Evolutionary conservation across 169 alveolate genomes (phyloP).

Genomic region (Plasmodium falciparum): DNA sequence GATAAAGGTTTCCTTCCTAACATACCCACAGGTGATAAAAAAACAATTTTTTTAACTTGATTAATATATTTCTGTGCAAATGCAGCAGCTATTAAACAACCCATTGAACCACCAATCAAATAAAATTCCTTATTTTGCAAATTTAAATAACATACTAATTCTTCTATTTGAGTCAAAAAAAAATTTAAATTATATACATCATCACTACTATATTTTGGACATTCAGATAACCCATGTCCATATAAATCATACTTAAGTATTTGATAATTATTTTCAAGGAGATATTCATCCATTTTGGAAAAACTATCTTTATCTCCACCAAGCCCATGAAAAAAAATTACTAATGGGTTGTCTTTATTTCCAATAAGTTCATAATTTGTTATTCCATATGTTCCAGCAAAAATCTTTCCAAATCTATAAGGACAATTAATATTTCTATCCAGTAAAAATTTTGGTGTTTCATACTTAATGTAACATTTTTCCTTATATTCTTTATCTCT

Average conservation of each 20-base stretch:
- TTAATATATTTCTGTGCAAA: constrained; percentile 83
- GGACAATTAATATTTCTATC: constrained; percentile 82
- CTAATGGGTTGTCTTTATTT: constrained; percentile 72
- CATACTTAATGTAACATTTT: constrained; percentile 42
- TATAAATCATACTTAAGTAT: constrained; percentile 85
- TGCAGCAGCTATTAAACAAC: constrained; percentile 82
- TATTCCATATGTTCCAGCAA: constrained; percentile 82
- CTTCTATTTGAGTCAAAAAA: constrained; percentile 85
- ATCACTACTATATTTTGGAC: constrained; percentile 82
- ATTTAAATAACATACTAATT: constrained; percentile 76
- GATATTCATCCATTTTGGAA: constrained; percentile 72
- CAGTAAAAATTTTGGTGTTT: constrained; percentile 80
- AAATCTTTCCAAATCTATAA: constrained; percentile 76
- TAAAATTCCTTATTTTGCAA: constrained; percentile 76
- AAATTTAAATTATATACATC: constrained; percentile 81
- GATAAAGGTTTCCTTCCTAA: constrained; percentile 79
- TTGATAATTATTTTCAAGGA: constrained; percentile 75
- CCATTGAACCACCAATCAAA: constrained; percentile 87
- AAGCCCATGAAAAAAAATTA: constrained; percentile 86
- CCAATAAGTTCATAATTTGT: constrained; percentile 81
- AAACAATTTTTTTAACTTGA: constrained; percentile 80
- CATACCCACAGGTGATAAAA: constrained; percentile 86
- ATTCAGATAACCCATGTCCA: constrained; percentile 86
- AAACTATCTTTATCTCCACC: constrained; percentile 84
- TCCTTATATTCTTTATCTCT: not conserved